Percentiles rank a stretch among this genome's conserved stretches.
These are phyloP conservation scores for Irpex lacteus DNA, from an alignment of 1,284 basidiomycete species.

Conservation along the genomic window DNA sequence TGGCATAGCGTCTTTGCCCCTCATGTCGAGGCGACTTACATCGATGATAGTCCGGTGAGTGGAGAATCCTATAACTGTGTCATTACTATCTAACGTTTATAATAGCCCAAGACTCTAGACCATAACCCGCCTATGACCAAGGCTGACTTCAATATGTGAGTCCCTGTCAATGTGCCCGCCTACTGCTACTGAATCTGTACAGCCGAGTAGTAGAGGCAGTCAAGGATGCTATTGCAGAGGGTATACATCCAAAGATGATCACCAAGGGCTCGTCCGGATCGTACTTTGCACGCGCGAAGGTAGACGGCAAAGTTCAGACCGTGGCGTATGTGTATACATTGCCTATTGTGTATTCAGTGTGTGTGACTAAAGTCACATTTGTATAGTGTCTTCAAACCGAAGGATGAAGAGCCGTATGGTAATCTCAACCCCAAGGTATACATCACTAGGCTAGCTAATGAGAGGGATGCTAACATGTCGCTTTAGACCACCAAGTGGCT, in stretches of 20 bases:
- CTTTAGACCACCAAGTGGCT: constrained; percentile 85
- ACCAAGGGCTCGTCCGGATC: constrained; percentile 83
- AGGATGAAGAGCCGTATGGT: constrained; percentile 87
- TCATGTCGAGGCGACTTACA: constrained; percentile 33
- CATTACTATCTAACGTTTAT: not conserved
- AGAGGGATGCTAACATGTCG: constrained; percentile 7
- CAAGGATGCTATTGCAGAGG: constrained; percentile 66
- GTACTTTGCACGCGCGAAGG: constrained; percentile 80
- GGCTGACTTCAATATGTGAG: constrained; percentile 66
- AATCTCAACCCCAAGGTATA: constrained; percentile 76
- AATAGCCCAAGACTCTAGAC: constrained; percentile 71
- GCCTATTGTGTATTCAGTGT: not conserved
- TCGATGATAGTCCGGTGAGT: constrained; percentile 38
- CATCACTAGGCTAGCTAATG: not conserved
- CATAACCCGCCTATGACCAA: constrained; percentile 74
- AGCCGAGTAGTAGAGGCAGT: constrained; percentile 64
- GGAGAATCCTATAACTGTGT: not conserved
- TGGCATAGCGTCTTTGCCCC: constrained; percentile 79
- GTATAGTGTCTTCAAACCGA: constrained; percentile 82
- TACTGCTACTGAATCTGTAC: constrained; percentile 14
- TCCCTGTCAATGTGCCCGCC: constrained; percentile 12
- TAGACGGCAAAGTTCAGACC: constrained; percentile 68
- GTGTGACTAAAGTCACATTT: constrained; percentile 7
- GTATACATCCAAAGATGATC: constrained; percentile 87
- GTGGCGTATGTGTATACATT: constrained; percentile 58